These are phyloP conservation scores for Echria macrotheca DNA, from an alignment of 495 filamentous ascomycete genomes.

Conservation along the genomic window DNA sequence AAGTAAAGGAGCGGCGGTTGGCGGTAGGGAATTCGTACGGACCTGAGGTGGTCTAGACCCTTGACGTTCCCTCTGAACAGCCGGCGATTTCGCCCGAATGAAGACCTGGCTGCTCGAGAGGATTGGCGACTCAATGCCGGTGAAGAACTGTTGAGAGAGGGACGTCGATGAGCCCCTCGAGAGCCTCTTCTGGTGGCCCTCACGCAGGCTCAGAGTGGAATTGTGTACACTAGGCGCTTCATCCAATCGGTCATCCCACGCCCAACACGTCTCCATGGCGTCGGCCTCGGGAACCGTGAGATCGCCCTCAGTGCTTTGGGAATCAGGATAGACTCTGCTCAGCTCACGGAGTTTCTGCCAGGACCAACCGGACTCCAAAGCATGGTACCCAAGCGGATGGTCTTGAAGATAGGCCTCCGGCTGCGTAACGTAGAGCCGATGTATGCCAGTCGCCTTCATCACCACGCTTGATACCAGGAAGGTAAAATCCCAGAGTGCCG, in stretches of 20 bases:
- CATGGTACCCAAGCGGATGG: slow-evolving; percentile 42
- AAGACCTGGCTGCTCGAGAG: slow-evolving; percentile 21
- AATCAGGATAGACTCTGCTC: slow-evolving; percentile 47
- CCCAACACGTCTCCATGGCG: slow-evolving; percentile 52
- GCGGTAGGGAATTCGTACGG: slow-evolving; percentile 47
- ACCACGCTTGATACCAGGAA: slow-evolving; percentile 59
- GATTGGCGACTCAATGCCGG: slow-evolving; percentile 28
- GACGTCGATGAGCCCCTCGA: slow-evolving; percentile 32
- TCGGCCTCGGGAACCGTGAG: slow-evolving; percentile 51
- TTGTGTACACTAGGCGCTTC: slow-evolving; percentile 29
- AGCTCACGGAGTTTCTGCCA: slow-evolving; percentile 57
- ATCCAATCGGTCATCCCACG: slow-evolving; percentile 50
- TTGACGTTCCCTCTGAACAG: slow-evolving; percentile 36
- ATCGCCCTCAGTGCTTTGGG: slow-evolving; percentile 26
- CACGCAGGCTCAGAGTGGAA: slow-evolving; percentile 34
- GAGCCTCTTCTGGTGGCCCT: slow-evolving; percentile 28
- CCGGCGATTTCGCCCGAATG: slow-evolving; percentile 31
- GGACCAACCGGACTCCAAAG: slow-evolving; percentile 48
- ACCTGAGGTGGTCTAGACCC: slow-evolving; percentile 35
- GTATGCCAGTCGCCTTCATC: slow-evolving; percentile 55
- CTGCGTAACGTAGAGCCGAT: slow-evolving; percentile 61
- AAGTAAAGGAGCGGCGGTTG: slow-evolving; percentile 14
- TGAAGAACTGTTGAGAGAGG: slow-evolving; percentile 31
- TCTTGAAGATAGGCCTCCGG: slow-evolving; percentile 60
- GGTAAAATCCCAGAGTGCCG: slow-evolving; percentile 59